Percentiles rank a stretch among this genome's conserved stretches.
These are phyloP conservation scores for Fraxinus greggii DNA, from an alignment of 305 asterid species.

Conservation along the genomic window DNA sequence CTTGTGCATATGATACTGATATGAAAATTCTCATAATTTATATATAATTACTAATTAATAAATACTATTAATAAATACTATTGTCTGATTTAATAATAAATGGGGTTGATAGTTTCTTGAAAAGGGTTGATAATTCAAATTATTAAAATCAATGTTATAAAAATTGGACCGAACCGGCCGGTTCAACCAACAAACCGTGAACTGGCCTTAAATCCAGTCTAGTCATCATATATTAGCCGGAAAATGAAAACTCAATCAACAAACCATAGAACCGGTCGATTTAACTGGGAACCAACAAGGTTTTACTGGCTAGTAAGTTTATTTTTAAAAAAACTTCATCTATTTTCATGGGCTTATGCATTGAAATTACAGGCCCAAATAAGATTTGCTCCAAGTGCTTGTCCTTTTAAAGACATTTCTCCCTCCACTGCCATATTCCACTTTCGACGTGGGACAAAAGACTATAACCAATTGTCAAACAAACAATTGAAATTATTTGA, in stretches of 20 bases:
- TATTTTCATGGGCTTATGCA: too few species aligned
- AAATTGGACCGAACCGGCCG: too few species aligned
- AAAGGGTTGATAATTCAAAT: neutral
- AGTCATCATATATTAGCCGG: too few species aligned
- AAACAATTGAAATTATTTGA: neutral
- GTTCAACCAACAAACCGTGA: too few species aligned
- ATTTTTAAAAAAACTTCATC: too few species aligned
- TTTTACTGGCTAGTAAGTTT: too few species aligned
- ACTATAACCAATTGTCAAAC: neutral
- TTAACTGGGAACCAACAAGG: too few species aligned
- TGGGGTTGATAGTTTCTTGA: neutral
- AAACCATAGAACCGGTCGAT: too few species aligned
- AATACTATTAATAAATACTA: neutral
- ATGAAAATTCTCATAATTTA: constrained; percentile 7
- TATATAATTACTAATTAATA: neutral
- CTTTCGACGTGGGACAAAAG: neutral
- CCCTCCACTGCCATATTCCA: neutral
- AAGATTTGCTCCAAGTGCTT: too few species aligned
- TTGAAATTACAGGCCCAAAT: neutral
- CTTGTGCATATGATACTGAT: constrained; percentile 1
- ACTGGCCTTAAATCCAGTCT: too few species aligned
- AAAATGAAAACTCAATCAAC: too few species aligned
- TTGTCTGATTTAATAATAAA: neutral
- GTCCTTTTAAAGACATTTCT: too few species aligned
- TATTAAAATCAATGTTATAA: neutral